A percentile compares a stretch with the other conserved stretches of the same genome.
These are phyloP conservation scores for Knufia fluminis DNA, from an alignment of 2,329 filamentous ascomycete species.

Conservation along the genomic window DNA sequence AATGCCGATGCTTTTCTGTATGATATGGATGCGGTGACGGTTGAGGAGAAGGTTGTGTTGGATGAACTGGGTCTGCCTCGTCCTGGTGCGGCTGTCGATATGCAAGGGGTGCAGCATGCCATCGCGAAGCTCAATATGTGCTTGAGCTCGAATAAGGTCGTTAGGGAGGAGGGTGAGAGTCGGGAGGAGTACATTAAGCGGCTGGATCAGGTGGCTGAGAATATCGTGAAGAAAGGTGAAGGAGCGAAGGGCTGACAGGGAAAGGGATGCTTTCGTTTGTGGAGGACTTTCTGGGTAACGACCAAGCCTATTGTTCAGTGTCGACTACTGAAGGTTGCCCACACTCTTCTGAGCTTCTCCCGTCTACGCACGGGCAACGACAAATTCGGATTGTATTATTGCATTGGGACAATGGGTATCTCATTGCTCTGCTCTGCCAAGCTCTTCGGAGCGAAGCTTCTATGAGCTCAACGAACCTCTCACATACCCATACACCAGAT, in stretches of 20 bases:
- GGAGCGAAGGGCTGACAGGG: not conserved
- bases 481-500: too few species aligned
- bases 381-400: too few species aligned
- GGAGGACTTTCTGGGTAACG: too few species aligned
- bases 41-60: not conserved
- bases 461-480: too few species aligned
- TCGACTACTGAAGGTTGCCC: too few species aligned
- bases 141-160: not conserved
- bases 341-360: too few species aligned
- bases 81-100: not conserved
- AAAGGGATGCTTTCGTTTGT: too few species aligned
- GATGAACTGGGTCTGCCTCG: not conserved
- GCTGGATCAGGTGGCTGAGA: not conserved
- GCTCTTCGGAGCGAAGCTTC: too few species aligned
- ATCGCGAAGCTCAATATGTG: not conserved
- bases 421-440: too few species aligned
- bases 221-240: not conserved
- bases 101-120: not conserved
- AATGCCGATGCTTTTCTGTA: not conserved
- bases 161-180: not conserved
- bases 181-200: not conserved
- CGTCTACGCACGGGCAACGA: too few species aligned
- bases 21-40: not conserved
- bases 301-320: too few species aligned
- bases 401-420: too few species aligned